Evolutionary conservation across 305 asterid genomes (phyloP), one percentile per base, ranked within the genome.

Genomic region (Rubia peregrina): DNA sequence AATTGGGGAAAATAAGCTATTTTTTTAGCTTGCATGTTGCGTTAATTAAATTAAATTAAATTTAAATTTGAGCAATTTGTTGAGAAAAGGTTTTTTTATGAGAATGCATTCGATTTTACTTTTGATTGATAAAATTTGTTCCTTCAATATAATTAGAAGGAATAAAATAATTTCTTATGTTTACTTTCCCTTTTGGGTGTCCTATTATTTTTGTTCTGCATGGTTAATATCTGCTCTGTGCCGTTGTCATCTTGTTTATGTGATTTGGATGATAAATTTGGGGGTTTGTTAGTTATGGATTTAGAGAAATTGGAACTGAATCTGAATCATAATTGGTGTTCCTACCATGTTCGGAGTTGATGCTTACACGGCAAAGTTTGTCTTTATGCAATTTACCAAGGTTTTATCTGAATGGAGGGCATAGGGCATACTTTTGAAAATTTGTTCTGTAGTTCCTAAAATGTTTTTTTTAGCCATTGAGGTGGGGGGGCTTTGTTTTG

Each of bases 131-230:
- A 10, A 22, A 6, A 17, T 64, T 64, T 19, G 10, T 5, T 16
- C 13, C 51, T 64, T 59, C 61, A 57, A 55, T 24, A 59, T 30
- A 61, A 65, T 68, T 76, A 59, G 74, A 73, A 43, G 48, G 22
- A 9, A 3, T 51, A 51, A 51, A 51, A 51, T n/a, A 1, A 51
- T 1, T 10, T 42, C 19, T 11, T 0, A 0, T 8, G 17, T 11
- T 9, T 43, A 4, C 17, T 42, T 21, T 22, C 17, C 56, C 36
- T 65, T 42, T 44, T 21, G 33, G 56, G 55, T 65, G 38, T 16
- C 16, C 12, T 65, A 14, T 9, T 21, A 42, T 13, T 22, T 33
- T 33, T 33, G 42, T 33, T 33, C 36, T 30, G 9, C 42, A 7
- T 21, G 1, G 9, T 30, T 43, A 41, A 14, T 16, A 14, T 46